Base-by-base conservation (phyloP, 1,284 basidiomycete species). In the Malassezia yamatoensis region DNA sequence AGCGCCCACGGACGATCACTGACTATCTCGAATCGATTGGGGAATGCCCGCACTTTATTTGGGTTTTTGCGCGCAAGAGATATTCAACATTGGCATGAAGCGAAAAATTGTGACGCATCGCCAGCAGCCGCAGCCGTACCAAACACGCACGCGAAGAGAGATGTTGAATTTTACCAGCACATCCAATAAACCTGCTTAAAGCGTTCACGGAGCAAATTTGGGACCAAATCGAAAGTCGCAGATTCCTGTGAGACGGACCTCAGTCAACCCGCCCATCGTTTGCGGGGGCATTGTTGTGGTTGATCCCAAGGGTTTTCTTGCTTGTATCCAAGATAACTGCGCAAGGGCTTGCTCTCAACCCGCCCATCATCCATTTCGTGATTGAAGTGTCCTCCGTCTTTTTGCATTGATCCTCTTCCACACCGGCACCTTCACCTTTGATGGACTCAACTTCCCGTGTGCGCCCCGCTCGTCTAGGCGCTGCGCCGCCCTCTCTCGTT, bases 401-500 rank as follows among this genome's bases (percentile, higher is more conserved):
- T 47, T 21, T 3, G 32, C 45, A 34, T 36, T 12, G 45, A 16
- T 43, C 10, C 21, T 43, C 21, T 20, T 21, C 15, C 7, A 16
- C 21, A 7, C 18, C 20, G 16, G 11, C 13, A 21, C 38, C 12
- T n/a, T 13, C 15, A 37, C 3, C 13, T 20, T 24, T 39, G 18
- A 56, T 56, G 54, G 54, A 56, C 32, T 44, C 37, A 29, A 46
- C 54, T 34, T 32, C 20, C 34, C 49, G 54, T 21, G 38, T 42
- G 32, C 54, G 54, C 44, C 49, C 54, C 3, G 42, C 49, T 21
- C 49, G 49, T 16, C 49, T 57, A n/a, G 51, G 42, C 16, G 54
- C 49, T 6, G 41, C 44, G 49, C 49, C 37, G 49, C 54, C 54
- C n/a, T 46, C 49, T 20, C 54, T 57, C n/a, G 37, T 48, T 34